Evolutionary conservation across 352 stramenopile species (phyloP).

Genomic region (Blastocystis sp.): DNA sequence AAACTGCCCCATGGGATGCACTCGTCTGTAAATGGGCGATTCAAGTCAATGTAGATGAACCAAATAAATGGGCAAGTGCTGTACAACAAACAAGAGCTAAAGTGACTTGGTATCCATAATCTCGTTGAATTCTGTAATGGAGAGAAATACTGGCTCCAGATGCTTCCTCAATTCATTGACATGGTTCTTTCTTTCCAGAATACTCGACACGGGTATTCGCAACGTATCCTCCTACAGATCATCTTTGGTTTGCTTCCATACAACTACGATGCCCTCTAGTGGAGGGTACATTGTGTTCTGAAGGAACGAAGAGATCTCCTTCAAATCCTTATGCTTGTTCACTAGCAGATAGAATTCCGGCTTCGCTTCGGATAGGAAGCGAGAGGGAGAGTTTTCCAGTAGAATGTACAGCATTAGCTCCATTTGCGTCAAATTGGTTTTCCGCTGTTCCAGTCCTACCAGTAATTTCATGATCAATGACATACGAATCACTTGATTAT

Average conservation of each 20-base stretch:
- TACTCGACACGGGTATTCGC: background rate
- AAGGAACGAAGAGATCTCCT: background rate
- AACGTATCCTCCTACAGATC: conserved; percentile 11
- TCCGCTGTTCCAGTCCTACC: conserved; percentile 39
- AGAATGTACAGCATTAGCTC: conserved; percentile 36
- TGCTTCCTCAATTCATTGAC: background rate
- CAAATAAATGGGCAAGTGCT: conserved; percentile 11
- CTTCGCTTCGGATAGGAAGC: background rate
- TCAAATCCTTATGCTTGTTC: background rate
- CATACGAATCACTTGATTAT: conserved; percentile 17
- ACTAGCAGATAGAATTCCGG: background rate
- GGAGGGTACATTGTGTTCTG: conserved; percentile 18
- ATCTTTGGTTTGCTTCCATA: background rate
- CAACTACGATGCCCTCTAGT: background rate
- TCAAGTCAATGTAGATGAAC: conserved; percentile 13
- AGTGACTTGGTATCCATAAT: background rate
- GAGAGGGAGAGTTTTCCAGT: background rate
- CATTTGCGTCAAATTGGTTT: background rate
- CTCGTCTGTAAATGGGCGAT: background rate
- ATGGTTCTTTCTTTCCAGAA: background rate
- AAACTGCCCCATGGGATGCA: background rate
- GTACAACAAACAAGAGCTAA: conserved; percentile 5
- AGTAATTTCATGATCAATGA: background rate
- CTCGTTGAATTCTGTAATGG: conserved; percentile 2
- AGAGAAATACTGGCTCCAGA: background rate